Evolutionary conservation across 306 rosid species (phyloP), one percentile per base, ranked within the genome.

Genomic region (Pterocarpus macrocarpus): DNA sequence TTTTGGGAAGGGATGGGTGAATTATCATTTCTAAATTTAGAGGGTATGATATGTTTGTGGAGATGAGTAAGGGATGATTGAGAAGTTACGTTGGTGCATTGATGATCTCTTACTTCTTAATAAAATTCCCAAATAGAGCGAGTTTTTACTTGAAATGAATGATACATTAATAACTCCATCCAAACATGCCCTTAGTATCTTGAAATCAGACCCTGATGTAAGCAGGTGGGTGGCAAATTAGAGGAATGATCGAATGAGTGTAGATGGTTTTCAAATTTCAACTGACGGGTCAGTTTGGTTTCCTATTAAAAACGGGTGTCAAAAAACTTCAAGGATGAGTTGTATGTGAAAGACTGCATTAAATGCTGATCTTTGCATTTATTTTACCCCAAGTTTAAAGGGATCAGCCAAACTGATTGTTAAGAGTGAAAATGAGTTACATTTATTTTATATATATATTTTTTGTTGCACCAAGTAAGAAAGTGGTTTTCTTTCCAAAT

Each of bases 191-290:
- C 5, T 72, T 41, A 10, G 75, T 39, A 55, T 63, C 10, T 70
- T 73, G 64, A 65, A 64, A 64, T 71, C 47, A 14, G 38, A 5
- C n/a, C 35, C 38, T 69, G 59, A 52, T 14, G 22, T 32, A 14
- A 34, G 52, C 55, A 39, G 58, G 71, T n/a, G 52, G n/a, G 64
- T 49, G 52, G 12, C 53, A 53, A 36, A 63, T 50, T 50, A 47
- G 63, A 22, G 28, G 28, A 76, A 6, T 43, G 57, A 4, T 50
- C 5, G 35, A 15, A 14, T 22, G 16, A 15, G 58, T 68, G 69
- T 43, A 55, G 71, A 33, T 70, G 50, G 52, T 55, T 72, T 69
- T 55, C 53, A 55, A 16, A 36, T 72, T 69, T 55, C 53, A 55
- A 16, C 16, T 36, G 49, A 53, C 36, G 17, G 77, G 15, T 64